Evolutionary conservation across 1,139 yeast genomes (phyloP).

Genomic region (Arxiozyma bovina): DNA sequence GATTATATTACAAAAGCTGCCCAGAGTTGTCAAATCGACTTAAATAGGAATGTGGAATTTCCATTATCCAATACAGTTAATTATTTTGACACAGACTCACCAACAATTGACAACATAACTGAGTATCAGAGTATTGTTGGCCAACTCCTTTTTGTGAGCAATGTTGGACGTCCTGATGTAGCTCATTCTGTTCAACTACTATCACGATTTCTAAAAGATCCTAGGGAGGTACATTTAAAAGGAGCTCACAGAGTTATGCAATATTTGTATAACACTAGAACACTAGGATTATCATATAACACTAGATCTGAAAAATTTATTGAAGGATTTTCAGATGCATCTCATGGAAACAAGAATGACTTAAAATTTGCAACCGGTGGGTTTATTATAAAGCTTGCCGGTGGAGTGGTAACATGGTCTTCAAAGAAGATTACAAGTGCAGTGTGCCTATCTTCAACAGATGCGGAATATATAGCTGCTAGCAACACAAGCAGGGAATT

Average conservation of each 20-base stretch:
- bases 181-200: conserved; percentile 8
- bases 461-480: no score
- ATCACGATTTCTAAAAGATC: conserved; percentile 5
- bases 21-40: neutral
- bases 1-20: neutral
- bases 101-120: neutral
- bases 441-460: no score
- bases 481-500: no score
- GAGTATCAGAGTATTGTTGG: conserved; percentile 5
- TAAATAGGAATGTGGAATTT: no score
- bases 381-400: no score
- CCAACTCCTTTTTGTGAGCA: conserved; percentile 3
- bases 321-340: neutral
- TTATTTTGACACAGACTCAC: neutral
- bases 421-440: no score
- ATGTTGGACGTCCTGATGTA: conserved; percentile 10
- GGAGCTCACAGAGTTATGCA: conserved; percentile 7
- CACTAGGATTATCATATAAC: neutral
- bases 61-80: neutral
- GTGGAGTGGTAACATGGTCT: no score
- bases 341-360: neutral
- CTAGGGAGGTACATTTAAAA: conserved; percentile 5
- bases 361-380: no score
- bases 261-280: conserved; percentile 6
- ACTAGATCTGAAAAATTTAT: neutral